Evolutionary conservation across 441 rosid species (phyloP).

Genomic region (Daphne laureola): DNA sequence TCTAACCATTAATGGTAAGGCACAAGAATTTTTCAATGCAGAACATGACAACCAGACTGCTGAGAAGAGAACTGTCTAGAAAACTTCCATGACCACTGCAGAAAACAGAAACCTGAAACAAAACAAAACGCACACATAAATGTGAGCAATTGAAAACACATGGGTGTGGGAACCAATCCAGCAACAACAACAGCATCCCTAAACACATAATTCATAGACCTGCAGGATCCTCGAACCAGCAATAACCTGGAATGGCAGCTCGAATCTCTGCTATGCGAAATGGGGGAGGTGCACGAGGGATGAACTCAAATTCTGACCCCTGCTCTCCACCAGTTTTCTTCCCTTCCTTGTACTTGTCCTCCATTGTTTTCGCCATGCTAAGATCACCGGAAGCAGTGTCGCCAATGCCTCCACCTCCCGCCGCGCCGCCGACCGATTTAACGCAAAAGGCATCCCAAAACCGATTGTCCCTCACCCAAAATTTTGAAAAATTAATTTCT

Average conservation of each 20-base stretch:
- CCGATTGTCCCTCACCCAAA: too few relatives aligned
- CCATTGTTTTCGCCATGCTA: too few relatives aligned
- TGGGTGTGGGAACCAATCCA: conserved; percentile 21
- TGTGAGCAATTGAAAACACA: not conserved
- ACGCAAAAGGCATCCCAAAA: too few relatives aligned
- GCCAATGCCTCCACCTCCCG: too few relatives aligned
- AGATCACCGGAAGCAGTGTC: too few relatives aligned
- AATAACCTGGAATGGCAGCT: conserved; percentile 38
- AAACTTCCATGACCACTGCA: conserved; percentile 93
- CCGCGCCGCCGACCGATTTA: too few relatives aligned
- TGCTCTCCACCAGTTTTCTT: too few relatives aligned
- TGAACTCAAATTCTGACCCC: conserved; percentile 10
- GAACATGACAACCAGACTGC: conserved; percentile 62
- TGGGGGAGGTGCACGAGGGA: conserved; percentile 33
- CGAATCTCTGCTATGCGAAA: conserved; percentile 32
- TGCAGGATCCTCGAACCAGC: conserved; percentile 46
- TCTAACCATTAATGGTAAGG: conserved; percentile 93
- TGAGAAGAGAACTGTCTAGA: conserved; percentile 54
- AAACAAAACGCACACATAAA: conserved; percentile 13
- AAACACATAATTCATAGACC: conserved; percentile 37
- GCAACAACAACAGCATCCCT: conserved; percentile 27
- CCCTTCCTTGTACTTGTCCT: too few relatives aligned
- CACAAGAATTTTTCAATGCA: conserved; percentile 84
- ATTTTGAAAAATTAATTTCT: too few relatives aligned
- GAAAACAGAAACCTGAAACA: not conserved